phyloP scores from a whole-genome alignment of 2,329 filamentous ascomycete species.

The Talaromyces pinophilus region DNA sequence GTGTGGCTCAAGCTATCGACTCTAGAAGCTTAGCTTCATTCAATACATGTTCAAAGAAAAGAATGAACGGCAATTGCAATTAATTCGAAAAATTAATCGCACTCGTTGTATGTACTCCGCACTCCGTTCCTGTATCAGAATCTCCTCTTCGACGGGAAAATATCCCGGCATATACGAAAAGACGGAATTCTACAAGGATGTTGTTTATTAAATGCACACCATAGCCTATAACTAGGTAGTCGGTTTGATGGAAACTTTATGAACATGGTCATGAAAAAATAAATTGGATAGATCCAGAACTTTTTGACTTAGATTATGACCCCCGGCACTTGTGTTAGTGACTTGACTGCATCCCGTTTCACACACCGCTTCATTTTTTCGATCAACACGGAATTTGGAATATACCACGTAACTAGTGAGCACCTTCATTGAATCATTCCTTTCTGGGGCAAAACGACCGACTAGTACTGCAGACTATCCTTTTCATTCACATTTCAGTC shows the following conservation, averaged over 20 bases:
- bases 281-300: conserved; percentile 11
- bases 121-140: background rate
- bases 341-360: conserved; percentile 16
- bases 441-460: background rate
- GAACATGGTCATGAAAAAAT: background rate
- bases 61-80: background rate
- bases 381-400: conserved; percentile 2
- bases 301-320: background rate
- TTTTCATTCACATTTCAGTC: conserved; percentile 7
- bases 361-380: conserved; percentile 18
- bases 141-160: background rate
- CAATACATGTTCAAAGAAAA: background rate
- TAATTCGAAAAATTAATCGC: background rate
- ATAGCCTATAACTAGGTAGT: background rate
- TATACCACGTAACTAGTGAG: background rate
- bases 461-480: conserved; percentile 4
- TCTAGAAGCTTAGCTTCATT: background rate
- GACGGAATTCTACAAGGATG: background rate
- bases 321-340: conserved; percentile 4
- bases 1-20: conserved; percentile 10
- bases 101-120: too few species aligned
- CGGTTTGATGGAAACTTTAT: background rate
- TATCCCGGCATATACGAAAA: background rate
- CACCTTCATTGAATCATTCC: background rate
- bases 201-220: background rate